Evolutionary conservation across 75 land plant species (phyloP).

Genomic region (Cupressus sempervirens): DNA sequence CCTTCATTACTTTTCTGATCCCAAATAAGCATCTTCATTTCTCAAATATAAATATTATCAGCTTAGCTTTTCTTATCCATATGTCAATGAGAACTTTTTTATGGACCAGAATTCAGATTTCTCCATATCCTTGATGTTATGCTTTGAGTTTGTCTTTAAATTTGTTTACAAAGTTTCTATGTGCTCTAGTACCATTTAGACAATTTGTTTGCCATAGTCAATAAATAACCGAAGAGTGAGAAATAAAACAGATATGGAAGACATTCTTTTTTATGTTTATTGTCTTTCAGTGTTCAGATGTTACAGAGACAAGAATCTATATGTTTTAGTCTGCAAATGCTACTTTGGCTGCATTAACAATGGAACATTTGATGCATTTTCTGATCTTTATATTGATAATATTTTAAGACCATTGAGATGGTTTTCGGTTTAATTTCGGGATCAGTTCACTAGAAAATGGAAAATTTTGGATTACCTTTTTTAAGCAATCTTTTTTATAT

Average conservation of each 20-base stretch:
- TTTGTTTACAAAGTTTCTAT: not conserved
- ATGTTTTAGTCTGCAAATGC: not conserved
- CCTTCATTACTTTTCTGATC: not conserved
- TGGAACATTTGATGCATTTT: not conserved
- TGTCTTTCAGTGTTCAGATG: not conserved
- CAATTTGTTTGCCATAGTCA: not conserved
- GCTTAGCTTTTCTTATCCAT: not conserved
- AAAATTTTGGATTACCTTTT: not conserved
- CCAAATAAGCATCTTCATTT: not conserved
- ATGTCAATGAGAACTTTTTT: not conserved
- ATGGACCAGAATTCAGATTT: not conserved
- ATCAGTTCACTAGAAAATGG: not conserved
- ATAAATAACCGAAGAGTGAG: not conserved
- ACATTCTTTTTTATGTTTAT: not conserved
- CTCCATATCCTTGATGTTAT: not conserved
- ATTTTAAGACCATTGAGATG: not conserved
- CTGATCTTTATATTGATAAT: not conserved
- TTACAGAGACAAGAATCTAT: not conserved
- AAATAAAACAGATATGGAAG: not conserved
- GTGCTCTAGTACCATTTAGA: not conserved
- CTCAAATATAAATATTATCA: not conserved
- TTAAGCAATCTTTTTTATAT: not conserved
- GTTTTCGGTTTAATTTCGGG: not conserved
- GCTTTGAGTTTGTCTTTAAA: not conserved
- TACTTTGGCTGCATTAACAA: not conserved